These are phyloP conservation scores for Trapa incisa DNA, from an alignment of 345 rosid species.

Conservation along the genomic window DNA sequence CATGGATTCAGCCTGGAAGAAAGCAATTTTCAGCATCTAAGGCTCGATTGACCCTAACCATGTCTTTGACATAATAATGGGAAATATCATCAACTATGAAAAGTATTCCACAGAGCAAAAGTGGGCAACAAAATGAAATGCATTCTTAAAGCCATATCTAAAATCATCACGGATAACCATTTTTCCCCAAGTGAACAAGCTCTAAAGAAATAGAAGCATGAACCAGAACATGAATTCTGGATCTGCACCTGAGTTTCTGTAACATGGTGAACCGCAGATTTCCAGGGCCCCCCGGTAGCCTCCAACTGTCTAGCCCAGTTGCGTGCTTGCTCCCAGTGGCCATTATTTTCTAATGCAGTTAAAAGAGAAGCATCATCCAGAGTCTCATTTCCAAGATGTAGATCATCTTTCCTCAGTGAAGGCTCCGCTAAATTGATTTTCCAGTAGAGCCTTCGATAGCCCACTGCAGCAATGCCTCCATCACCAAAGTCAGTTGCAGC, in stretches of 20 bases:
- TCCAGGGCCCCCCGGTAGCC: slow-evolving; percentile 78
- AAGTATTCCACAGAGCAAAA: neutral
- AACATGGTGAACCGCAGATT: slow-evolving; percentile 72
- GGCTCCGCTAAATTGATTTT: slow-evolving; percentile 96
- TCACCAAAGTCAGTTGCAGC: slow-evolving; percentile 90
- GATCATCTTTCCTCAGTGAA: slow-evolving; percentile 53
- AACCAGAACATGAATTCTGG: neutral
- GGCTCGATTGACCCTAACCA: neutral
- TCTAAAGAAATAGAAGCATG: neutral
- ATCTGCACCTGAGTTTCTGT: slow-evolving; percentile 82
- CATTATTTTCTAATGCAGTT: slow-evolving; percentile 64
- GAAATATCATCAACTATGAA: too few species aligned
- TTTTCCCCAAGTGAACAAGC: neutral
- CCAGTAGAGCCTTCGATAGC: slow-evolving; percentile 72
- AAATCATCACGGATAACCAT: neutral
- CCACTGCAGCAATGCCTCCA: slow-evolving; percentile 71
- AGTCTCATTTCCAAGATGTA: slow-evolving; percentile 70
- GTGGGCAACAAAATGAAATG: neutral
- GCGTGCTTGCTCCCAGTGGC: slow-evolving; percentile 94
- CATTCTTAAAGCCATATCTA: neutral
- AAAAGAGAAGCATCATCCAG: slow-evolving; percentile 89
- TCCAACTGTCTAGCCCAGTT: slow-evolving; percentile 98
- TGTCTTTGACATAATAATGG: neutral
- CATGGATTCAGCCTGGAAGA: slow-evolving; percentile 88
- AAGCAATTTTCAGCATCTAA: neutral